phyloP scores from a whole-genome alignment of 78 protist genomes.

The Fonticula alba region DNA sequence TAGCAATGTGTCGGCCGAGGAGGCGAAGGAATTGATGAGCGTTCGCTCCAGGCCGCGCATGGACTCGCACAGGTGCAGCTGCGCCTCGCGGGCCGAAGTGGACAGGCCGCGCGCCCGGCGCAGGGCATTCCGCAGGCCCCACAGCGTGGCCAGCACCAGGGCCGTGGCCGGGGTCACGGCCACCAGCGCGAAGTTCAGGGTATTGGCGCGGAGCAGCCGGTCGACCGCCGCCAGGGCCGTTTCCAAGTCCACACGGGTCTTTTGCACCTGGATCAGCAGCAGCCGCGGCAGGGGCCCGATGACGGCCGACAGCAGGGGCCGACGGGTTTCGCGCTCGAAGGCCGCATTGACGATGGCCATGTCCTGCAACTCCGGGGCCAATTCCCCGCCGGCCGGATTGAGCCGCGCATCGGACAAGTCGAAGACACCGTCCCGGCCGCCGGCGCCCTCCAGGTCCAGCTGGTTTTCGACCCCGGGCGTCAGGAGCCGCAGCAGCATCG shows the following conservation, averaged over 20 bases:
- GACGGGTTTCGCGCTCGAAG: neutral
- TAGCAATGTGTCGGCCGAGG: too few relatives aligned
- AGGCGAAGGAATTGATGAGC: too few relatives aligned
- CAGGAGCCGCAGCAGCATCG: neutral
- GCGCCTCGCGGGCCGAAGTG: too few relatives aligned
- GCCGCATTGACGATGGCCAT: neutral
- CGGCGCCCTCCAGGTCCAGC: neutral
- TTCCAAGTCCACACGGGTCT: neutral
- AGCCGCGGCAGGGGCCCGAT: neutral
- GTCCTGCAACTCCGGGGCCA: neutral
- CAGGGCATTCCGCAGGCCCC: too few relatives aligned
- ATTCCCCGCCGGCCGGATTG: neutral
- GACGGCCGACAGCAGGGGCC: neutral
- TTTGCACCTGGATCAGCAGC: conserved; percentile 8
- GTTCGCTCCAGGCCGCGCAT: too few relatives aligned
- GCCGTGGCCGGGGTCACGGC: conserved; percentile 1
- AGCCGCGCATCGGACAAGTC: neutral
- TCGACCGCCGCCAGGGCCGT: neutral
- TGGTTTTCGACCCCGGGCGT: too few relatives aligned
- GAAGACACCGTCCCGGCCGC: neutral
- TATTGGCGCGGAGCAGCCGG: neutral
- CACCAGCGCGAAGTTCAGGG: conserved; percentile 1
- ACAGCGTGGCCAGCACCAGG: too few relatives aligned
- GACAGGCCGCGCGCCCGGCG: too few relatives aligned
- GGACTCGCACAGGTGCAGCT: too few relatives aligned